Conservation (phyloP, 164 flowering plant species). For the Vitis cinerea region DNA sequence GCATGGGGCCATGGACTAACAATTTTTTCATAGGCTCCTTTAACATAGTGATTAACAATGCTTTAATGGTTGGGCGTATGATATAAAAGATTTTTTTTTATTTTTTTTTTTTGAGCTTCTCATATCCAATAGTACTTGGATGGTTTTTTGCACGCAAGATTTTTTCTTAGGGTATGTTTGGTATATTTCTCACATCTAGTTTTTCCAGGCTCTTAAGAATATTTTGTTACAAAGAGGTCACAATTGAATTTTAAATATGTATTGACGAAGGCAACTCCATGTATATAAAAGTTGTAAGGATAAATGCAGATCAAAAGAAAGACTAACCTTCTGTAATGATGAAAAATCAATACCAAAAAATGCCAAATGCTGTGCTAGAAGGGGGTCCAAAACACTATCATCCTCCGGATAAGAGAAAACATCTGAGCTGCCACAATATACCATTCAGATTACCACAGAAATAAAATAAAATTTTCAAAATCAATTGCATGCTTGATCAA, state of each 20-base stretch:
- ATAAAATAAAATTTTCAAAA: not conserved
- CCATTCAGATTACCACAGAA: constrained; percentile 18
- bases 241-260: not conserved
- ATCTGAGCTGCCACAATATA: constrained; percentile 91
- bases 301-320: not conserved
- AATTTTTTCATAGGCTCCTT: too few species aligned
- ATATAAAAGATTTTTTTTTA: too few species aligned
- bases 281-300: not conserved
- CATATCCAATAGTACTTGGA: too few species aligned
- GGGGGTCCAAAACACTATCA: constrained; percentile 88
- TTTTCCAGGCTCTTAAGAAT: too few species aligned
- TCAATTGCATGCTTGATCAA: not conserved
- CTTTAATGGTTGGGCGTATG: too few species aligned
- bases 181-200: too few species aligned
- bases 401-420: constrained; percentile 98
- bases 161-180: too few species aligned
- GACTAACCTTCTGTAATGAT: constrained; percentile 80
- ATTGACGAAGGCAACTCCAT: not conserved
- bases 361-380: constrained; percentile 85
- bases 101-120: too few species aligned
- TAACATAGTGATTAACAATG: too few species aligned
- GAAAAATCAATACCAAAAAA: constrained; percentile 97
- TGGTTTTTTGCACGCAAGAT: too few species aligned
- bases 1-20: too few species aligned
- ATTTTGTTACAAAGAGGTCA: too few species aligned